Percentiles rank a stretch among this genome's conserved stretches.
phyloP scores from a whole-genome alignment of 176 grass and related monocot genomes.

The Musa schizocarpa region DNA sequence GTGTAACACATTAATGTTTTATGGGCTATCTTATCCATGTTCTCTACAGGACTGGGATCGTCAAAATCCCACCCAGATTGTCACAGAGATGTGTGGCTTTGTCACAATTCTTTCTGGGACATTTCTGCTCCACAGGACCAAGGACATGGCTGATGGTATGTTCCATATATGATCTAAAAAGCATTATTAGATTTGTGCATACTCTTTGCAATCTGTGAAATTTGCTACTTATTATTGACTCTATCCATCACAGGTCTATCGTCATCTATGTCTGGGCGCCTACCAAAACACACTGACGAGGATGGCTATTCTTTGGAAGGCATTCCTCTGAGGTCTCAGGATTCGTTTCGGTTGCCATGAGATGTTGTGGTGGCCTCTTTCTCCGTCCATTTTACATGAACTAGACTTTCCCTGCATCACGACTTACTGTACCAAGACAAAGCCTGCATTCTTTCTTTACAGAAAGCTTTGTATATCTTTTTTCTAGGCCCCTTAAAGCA shows the following conservation, averaged over 20 bases:
- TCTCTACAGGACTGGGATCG: conserved; percentile 51
- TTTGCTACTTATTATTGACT: conserved; percentile 24
- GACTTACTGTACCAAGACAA: neutral
- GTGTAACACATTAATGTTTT: neutral
- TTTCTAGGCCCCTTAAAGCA: neutral
- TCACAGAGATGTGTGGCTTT: conserved; percentile 70
- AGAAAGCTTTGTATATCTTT: neutral
- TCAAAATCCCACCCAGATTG: conserved; percentile 76
- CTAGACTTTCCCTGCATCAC: neutral
- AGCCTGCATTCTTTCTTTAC: neutral
- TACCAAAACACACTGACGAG: conserved; percentile 37
- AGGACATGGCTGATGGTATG: conserved; percentile 59
- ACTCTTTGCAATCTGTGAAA: neutral
- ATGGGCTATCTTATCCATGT: neutral
- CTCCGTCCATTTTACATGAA: neutral
- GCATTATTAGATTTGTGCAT: conserved; percentile 1
- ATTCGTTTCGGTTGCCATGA: conserved; percentile 37
- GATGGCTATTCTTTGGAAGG: conserved; percentile 30
- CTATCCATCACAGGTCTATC: conserved; percentile 20
- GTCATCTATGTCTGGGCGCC: conserved; percentile 23
- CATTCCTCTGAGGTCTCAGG: conserved; percentile 46
- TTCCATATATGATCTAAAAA: neutral
- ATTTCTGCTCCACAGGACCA: conserved; percentile 74
- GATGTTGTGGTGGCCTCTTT: neutral
- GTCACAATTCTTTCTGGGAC: conserved; percentile 76